These are phyloP conservation scores for Aspergillus udagawae DNA, from an alignment of 2,329 filamentous ascomycete genomes.

Conservation along the genomic window DNA sequence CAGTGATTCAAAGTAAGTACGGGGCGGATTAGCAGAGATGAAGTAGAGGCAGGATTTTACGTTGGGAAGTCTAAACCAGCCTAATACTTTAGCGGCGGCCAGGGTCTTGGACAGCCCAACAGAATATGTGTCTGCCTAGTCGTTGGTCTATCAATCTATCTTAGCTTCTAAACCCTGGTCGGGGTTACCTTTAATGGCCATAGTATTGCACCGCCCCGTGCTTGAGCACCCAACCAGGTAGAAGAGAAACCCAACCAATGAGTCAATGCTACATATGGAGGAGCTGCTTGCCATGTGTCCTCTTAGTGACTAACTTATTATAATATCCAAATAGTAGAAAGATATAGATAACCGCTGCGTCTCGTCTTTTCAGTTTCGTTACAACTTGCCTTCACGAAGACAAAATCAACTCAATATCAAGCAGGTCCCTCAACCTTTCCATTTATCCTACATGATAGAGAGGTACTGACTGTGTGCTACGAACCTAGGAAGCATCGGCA, in stretches of 20 bases:
- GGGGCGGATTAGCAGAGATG: too few species aligned
- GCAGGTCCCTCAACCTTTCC: background rate
- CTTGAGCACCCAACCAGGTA: background rate
- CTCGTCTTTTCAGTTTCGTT: background rate
- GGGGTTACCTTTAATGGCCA: background rate
- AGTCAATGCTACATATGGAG: background rate
- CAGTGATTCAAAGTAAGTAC: too few species aligned
- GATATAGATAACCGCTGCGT: background rate
- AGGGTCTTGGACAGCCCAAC: background rate
- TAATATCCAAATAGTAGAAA: background rate
- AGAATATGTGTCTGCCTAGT: background rate
- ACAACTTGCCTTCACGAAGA: background rate
- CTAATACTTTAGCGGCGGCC: too few species aligned
- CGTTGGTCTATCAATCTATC: background rate
- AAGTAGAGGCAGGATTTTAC: too few species aligned
- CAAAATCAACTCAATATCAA: background rate
- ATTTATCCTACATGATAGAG: background rate
- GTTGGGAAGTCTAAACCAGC: too few species aligned
- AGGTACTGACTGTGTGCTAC: background rate
- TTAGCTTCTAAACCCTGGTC: background rate
- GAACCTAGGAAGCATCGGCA: background rate
- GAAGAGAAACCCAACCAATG: background rate
- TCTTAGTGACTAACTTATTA: background rate
- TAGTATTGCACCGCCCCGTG: background rate
- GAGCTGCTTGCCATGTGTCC: background rate